Evolutionary conservation across 306 rosid genomes (phyloP), one percentile per base, ranked within the genome.

Genomic region (Glycine soja): DNA sequence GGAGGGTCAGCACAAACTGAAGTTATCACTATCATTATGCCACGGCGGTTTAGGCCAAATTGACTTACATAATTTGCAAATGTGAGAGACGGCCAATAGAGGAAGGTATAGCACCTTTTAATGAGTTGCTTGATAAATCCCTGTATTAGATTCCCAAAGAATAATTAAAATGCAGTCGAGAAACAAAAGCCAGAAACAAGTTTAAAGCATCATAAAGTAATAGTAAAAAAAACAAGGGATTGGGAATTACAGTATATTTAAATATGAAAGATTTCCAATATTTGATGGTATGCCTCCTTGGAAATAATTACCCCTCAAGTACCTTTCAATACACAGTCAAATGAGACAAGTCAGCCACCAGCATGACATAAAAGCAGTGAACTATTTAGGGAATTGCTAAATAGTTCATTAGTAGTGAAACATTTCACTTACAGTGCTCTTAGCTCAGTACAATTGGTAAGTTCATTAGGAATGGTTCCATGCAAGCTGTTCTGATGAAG

Each of bases 61-160:
- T 74, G 67, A 88, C 99, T 90, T 88, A 96, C 99, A 96, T 66
- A 66, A 80, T 64, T 42, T 51, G 93, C 82, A 96, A 83, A 43
- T 83, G 89, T 64, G 92, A 66, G 58, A 96, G 93, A 74, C 93
- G 93, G 67, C 99, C 97, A 71, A 96, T 88, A 5, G 98, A 85
- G 47, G 98, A 93, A 76, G 98, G 98, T 88, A 96, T 96, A 32
- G 97, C 93, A 4, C 98, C 99, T 88, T 91, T 96, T 9, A 96
- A 66, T 14, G 88, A 88, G 86, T 96, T 96, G 86, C 98, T 87
- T 16, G 98, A 96, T 51, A 96, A 85, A 83, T 96, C 98, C 81
- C 99, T 96, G 64, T 66, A 83, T 78, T 51, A 86, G 74, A 63
- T 78, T 69, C 38, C 71, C 18, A 79, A 62, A 38, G 36, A 16